Percentiles rank a stretch among this genome's conserved stretches.
Conservation (phyloP, 257 asterid species). For the Lycium barbarum region DNA sequence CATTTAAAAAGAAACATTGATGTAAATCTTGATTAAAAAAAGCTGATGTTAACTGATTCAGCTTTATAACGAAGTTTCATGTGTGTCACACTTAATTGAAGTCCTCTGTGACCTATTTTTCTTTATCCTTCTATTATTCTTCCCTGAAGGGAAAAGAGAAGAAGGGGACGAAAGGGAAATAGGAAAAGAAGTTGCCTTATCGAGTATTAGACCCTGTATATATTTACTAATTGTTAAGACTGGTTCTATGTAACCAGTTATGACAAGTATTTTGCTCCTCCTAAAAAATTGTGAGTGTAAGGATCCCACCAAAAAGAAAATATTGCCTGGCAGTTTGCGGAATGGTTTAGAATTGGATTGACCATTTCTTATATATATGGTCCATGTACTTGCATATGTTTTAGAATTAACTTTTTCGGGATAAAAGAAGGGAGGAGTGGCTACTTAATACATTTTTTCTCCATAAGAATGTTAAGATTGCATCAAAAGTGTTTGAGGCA, state of each 20-base stretch:
- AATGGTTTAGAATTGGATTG: background rate
- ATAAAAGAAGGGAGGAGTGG: background rate
- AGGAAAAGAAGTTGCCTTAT: slow-evolving; percentile 16
- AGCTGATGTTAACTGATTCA: slow-evolving; percentile 13
- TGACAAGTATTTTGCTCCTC: slow-evolving; percentile 13
- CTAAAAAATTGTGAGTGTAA: background rate
- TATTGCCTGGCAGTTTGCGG: background rate
- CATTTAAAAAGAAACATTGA: background rate
- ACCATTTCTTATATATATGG: slow-evolving; percentile 14
- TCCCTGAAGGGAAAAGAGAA: slow-evolving; percentile 12
- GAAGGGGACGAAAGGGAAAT: background rate
- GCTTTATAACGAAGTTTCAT: background rate
- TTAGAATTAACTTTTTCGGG: background rate
- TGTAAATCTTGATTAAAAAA: background rate
- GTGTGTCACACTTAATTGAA: slow-evolving; percentile 19
- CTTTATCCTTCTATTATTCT: background rate
- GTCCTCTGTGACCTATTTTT: background rate
- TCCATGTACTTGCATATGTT: slow-evolving; percentile 7
- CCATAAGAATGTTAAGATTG: slow-evolving; percentile 8
- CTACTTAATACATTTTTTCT: background rate
- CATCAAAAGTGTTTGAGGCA: slow-evolving; percentile 7
- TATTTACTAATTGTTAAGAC: slow-evolving; percentile 16
- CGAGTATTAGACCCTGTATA: slow-evolving; percentile 18
- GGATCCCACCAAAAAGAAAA: background rate
- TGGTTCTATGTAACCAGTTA: background rate